phyloP scores from a whole-genome alignment of 2,329 filamentous ascomycete genomes.

The Sarocladiaceae sp. region DNA sequence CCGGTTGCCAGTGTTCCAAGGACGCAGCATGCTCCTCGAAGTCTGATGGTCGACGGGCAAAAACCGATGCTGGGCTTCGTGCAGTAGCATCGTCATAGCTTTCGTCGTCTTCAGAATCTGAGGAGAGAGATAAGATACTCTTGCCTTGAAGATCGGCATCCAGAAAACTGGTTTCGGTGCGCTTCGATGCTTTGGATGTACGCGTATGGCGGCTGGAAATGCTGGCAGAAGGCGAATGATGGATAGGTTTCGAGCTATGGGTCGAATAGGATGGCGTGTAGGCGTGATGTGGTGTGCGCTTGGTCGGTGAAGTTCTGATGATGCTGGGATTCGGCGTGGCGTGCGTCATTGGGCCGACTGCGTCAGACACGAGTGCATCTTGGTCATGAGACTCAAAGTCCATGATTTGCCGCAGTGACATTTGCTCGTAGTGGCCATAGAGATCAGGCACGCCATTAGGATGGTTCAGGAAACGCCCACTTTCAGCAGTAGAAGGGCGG shows the following conservation, averaged over 20 bases:
- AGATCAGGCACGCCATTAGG: slow-evolving; percentile 40
- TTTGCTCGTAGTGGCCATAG: slow-evolving; percentile 54
- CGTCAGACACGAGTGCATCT: slow-evolving; percentile 13
- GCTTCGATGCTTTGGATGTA: slow-evolving; percentile 46
- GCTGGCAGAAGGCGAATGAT: slow-evolving; percentile 29
- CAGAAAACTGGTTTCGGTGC: slow-evolving; percentile 38
- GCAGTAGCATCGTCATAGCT: slow-evolving; percentile 16
- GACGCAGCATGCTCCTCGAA: slow-evolving; percentile 9
- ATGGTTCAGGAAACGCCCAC: slow-evolving; percentile 14
- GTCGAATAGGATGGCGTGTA: not conserved
- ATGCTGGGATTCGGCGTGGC: slow-evolving; percentile 8
- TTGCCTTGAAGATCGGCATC: slow-evolving; percentile 47
- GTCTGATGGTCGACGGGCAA: slow-evolving; percentile 20
- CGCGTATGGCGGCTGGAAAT: slow-evolving; percentile 50
- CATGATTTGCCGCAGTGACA: slow-evolving; percentile 40
- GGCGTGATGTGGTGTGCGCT: slow-evolving; percentile 9
- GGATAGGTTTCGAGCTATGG: not conserved
- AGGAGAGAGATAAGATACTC: slow-evolving; percentile 51
- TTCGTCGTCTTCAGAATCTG: slow-evolving; percentile 48
- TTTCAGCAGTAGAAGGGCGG: not conserved
- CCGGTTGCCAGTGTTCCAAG: not conserved
- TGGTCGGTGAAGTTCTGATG: slow-evolving; percentile 13
- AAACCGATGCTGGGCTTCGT: slow-evolving; percentile 20
- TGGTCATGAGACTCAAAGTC: slow-evolving; percentile 18
- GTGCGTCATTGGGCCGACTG: slow-evolving; percentile 6